phyloP scores from a whole-genome alignment of 768 basidiomycete genomes.

The Kwoniella sp. region DNA sequence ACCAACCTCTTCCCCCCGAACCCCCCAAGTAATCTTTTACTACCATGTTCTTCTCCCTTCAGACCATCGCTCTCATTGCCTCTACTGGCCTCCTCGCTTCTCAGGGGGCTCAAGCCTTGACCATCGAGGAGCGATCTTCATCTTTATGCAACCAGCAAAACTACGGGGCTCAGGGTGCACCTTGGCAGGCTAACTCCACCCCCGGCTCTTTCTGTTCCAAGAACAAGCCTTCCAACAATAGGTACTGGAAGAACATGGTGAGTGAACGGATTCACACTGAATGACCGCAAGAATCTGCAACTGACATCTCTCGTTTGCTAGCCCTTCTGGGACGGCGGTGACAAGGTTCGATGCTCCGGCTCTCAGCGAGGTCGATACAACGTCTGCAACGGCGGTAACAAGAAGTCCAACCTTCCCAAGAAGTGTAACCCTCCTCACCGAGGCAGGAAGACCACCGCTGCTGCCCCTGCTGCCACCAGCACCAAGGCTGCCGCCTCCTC shows the following conservation, averaged over 20 bases:
- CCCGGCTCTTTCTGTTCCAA: constrained; percentile 34
- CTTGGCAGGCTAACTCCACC: constrained; percentile 30
- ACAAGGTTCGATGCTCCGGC: constrained; percentile 23
- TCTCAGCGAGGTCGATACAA: constrained; percentile 15
- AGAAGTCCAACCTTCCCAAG: constrained; percentile 22
- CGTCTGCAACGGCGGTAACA: constrained; percentile 37
- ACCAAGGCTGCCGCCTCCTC: constrained; percentile 17
- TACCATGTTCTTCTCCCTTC: constrained; percentile 38
- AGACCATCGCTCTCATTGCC: constrained; percentile 29
- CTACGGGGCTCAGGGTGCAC: constrained; percentile 34
- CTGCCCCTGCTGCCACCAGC: constrained; percentile 12
- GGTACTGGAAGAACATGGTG: constrained; percentile 24
- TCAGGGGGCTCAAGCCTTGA: constrained; percentile 14
- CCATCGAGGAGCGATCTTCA: constrained; percentile 20
- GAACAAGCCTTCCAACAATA: constrained; percentile 34
- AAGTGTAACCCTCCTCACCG: constrained; percentile 36
- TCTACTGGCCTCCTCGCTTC: constrained; percentile 16
- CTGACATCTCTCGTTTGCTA: too few relatives aligned
- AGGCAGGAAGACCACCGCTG: constrained; percentile 6
- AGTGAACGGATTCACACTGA: constrained; percentile 2
- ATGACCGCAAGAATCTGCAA: too few relatives aligned
- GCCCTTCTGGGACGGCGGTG: constrained; percentile 31
- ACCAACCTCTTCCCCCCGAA: constrained; percentile 23
- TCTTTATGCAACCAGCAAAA: constrained; percentile 28
- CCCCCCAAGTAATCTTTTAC: constrained; percentile 14